Base-by-base conservation (phyloP, 441 rosid species). In the Populus hybrid region DNA sequence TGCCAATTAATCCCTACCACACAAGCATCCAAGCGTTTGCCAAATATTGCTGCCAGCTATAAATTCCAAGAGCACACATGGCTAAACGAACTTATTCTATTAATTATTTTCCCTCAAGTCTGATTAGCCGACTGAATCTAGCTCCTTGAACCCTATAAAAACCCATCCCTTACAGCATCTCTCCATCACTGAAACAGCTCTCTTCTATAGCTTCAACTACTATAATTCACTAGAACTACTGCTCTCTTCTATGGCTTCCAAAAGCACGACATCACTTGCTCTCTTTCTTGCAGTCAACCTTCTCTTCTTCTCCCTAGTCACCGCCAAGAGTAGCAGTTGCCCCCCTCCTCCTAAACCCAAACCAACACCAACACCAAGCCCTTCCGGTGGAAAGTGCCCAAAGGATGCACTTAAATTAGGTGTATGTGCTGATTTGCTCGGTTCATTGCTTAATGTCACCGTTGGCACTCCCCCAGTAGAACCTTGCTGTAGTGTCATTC, bases 401-500 rank as follows among this genome's bases (percentile, higher is more conserved):
- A 82, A 80, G 79, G 83, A 85, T 79, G 71, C 88, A 74, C 81
- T 90, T 56, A 85, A 85, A 86, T 77, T 89, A 61, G 89, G 89
- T 24, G 88, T 83, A 6, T 89, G 92, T 31, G 84, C 86, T 45
- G 63, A 83, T 77, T 53, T 88, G 20, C 69, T 86, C 83, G 77
- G 40, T 18, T 84, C 80, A 16, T 74, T 87, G 81, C 81, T 84
- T 70, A 77, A 83, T 24, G 36, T 84, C 68, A 82, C 86, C 14
- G 74, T 79, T 53, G 92, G 94, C 26, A 74, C 79, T 5, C 90
- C 90, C 23, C 90, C 90, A 9, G 82, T 81, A 76, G 71, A 74
- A 67, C 89, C 89, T 14, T 88, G 94, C 75, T 91, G 94, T 75
- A 71, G 77, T 74, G 84, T 89, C 79, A 69, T 89, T 21, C 63